Base-by-base conservation (phyloP, 2,329 filamentous ascomycete genomes). In the Trichoderma citrinoviride region DNA sequence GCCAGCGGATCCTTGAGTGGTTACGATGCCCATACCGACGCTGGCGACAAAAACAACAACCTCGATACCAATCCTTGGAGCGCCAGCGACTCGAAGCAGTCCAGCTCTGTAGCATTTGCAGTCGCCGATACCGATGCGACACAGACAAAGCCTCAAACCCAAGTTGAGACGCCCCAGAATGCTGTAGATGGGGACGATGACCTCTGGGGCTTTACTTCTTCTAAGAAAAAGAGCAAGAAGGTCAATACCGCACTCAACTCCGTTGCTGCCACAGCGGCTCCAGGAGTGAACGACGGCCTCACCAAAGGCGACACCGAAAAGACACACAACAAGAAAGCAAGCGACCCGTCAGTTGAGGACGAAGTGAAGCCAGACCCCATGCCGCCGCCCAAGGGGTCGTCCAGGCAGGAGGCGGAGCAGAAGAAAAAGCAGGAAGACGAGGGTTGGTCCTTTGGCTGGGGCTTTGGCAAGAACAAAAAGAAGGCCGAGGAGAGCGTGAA, bases 1-100 rank as follows among this genome's bases (percentile, higher is more conserved):
- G 41, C 23, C 57, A 50, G 61, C 44, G 61, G 65, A 50, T 61
- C 61, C 47, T 57, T 47, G 46, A 64, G 83, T 64, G 83, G 82
- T 50, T 77, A 71, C 61, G 68, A 67, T 55, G 68, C 71, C 44
- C 69, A 71, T 43, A 68, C 73, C 56, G 74, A 72, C 47, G 71
- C 72, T 41, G 79, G 71, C 72, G 80, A 74, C 61, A 75, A 76
- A 65, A 82, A 79, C 64, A 75, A 77, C 49, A 76, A 80, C 14
- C 71, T 75, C 17, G 80, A 80, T 19, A 74, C 73, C 27, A 85
- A 82, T 67, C 78, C 83, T 15, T 86, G 84, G 85, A 77, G 77
- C 69, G 69, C 78, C 66, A 77, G 80, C 62, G 73, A 74, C 14
- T 72, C 82, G n/a, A 86, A 84, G 72, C 85, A 83, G 70, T 83